Evolutionary conservation across 2,329 filamentous ascomycete genomes (phyloP).

Genomic region (Fusarium dimerum): DNA sequence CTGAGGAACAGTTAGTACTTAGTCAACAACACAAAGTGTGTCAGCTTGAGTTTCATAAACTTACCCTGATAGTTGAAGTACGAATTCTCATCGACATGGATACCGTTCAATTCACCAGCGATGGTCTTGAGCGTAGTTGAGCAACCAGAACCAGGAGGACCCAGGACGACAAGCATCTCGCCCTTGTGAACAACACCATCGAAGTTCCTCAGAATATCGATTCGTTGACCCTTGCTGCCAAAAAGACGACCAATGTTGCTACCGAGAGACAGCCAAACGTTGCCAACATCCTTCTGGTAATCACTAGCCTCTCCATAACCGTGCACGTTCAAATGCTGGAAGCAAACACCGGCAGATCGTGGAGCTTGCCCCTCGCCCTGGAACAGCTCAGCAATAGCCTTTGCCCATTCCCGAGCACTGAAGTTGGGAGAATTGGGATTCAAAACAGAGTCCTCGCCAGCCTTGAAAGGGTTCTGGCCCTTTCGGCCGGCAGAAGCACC

Average conservation of each 20-base stretch:
- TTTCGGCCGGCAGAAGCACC: slow-evolving; percentile 43
- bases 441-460: slow-evolving; percentile 49
- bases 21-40: neutral
- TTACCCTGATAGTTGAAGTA: slow-evolving; percentile 81
- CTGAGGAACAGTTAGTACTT: slow-evolving; percentile 34
- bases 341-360: slow-evolving; percentile 64
- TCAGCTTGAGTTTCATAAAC: slow-evolving; percentile 6
- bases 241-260: slow-evolving; percentile 51
- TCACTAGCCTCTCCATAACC: slow-evolving; percentile 69
- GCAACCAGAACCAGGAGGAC: slow-evolving; percentile 73
- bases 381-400: slow-evolving; percentile 55
- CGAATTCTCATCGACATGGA: slow-evolving; percentile 68
- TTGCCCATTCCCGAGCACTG: slow-evolving; percentile 59
- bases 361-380: slow-evolving; percentile 55
- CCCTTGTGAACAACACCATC: slow-evolving; percentile 69
- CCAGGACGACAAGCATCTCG: slow-evolving; percentile 76
- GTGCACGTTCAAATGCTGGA: slow-evolving; percentile 68
- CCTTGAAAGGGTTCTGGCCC: slow-evolving; percentile 51
- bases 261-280: slow-evolving; percentile 56
- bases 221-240: slow-evolving; percentile 53
- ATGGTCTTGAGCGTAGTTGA: slow-evolving; percentile 85
- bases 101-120: slow-evolving; percentile 79
- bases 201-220: slow-evolving; percentile 68
- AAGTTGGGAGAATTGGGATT: slow-evolving; percentile 57
- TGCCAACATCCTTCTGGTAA: slow-evolving; percentile 68